Base-by-base conservation (phyloP, 1,284 basidiomycete genomes). In the Takashimella koratensis region DNA sequence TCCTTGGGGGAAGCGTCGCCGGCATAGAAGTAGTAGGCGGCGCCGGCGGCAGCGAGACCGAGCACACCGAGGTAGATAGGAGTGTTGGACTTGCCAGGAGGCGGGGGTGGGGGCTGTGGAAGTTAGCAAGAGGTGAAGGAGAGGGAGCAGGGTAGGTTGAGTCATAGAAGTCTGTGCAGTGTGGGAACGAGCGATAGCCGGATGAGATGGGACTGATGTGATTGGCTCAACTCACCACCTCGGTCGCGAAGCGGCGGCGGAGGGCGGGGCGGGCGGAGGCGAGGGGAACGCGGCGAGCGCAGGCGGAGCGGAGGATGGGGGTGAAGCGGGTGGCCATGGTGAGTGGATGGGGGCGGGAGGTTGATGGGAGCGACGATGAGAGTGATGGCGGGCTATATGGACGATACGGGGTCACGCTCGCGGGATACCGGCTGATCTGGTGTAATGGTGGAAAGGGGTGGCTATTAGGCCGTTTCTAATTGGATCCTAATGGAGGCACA, bases 21-120 rank as follows among this genome's bases (percentile, higher is more conserved):
- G n/a, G 61, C 68, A 58, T 64, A 75, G 65, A 74, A 73, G 60
- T 67, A 65, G 67, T 75, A 76, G 36, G 69, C 73, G 30, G 67
- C 67, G 50, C 68, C 74, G 41, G 63, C 65, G 39, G 65, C 72
- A 23, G 65, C 66, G 43, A 59, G 58, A 55, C 67, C 73, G 39
- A 49, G 51, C 27, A 69, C 60, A 59, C 59, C 71, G 39, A 56
- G 65, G 19, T 27, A 47, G 51, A 74, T 23, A 20, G 70, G 71
- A 19, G 59, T 57, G 60, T 53, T 58, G 42, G 64, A 66, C 36
- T 57, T 57, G 51, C 67, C 51, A 43, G 66, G 70, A 41, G 67
- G 64, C 30, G 70, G 65, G 5, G 67, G 64, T 20, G 62, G 64
- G n/a, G 60, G 61, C 65, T 67, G 19, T 24, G 22, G 26, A 2